Conservation (phyloP, 352 stramenopile species). For the Phytopythium boreale region DNA sequence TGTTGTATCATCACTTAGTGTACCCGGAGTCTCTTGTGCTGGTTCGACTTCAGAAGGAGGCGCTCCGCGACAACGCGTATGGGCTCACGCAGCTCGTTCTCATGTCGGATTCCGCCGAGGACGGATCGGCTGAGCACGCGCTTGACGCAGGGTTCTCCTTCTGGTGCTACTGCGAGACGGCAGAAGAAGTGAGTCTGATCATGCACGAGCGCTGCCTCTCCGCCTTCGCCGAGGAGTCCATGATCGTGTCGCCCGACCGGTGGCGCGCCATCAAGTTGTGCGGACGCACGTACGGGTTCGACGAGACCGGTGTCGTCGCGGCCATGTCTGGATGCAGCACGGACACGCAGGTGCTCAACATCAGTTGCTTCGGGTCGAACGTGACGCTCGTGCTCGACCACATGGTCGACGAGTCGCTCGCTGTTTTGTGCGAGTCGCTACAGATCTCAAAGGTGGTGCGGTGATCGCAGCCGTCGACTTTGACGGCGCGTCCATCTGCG, state of each 20-base stretch:
- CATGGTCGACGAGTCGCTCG: slow-evolving; percentile 67
- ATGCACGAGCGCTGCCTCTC: slow-evolving; percentile 62
- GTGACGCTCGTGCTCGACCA: slow-evolving; percentile 82
- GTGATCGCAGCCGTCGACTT: slow-evolving; percentile 14
- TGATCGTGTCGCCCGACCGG: slow-evolving; percentile 82
- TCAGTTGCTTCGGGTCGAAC: slow-evolving; percentile 84
- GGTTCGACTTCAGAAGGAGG: slow-evolving; percentile 73
- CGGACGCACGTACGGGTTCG: slow-evolving; percentile 76
- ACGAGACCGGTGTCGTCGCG: slow-evolving; percentile 84
- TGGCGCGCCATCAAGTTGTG: slow-evolving; percentile 86
- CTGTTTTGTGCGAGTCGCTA: slow-evolving; percentile 60
- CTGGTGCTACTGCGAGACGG: slow-evolving; percentile 85
- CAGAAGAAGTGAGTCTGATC: slow-evolving; percentile 82
- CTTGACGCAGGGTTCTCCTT: slow-evolving; percentile 43
- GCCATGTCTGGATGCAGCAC: slow-evolving; percentile 82
- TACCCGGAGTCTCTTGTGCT: slow-evolving; percentile 77
- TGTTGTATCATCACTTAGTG: slow-evolving; percentile 31
- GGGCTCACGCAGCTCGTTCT: slow-evolving; percentile 79
- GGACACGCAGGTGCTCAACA: slow-evolving; percentile 81
- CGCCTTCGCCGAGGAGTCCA: slow-evolving; percentile 65
- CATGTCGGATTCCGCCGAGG: slow-evolving; percentile 29
- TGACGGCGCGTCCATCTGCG: not conserved
- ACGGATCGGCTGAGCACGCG: slow-evolving; percentile 9
- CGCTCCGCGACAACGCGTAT: slow-evolving; percentile 66
- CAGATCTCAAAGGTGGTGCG: slow-evolving; percentile 68